Base-by-base conservation (phyloP, 116 monocot species). In the Papilionanthe hybrid region DNA sequence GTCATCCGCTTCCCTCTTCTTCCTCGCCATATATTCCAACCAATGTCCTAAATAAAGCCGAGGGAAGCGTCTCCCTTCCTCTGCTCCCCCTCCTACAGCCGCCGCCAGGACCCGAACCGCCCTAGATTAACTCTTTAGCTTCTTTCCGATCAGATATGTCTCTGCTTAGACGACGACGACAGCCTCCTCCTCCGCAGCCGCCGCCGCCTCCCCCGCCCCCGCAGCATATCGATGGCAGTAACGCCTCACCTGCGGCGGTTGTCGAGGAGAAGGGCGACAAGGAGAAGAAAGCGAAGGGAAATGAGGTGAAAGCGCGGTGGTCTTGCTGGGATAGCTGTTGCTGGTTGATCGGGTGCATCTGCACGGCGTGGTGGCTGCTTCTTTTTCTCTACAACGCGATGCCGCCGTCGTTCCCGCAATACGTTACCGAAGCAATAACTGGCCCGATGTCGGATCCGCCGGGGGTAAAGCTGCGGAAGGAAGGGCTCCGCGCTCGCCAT, bases 381-480 rank as follows among this genome's bases (percentile, higher is more conserved):
- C 86, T 99, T 13, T 95, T 99, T 80, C 85, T 91, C 66, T 99
- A 95, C 91, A 93, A 99, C 84, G 86, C 86, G 49, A 87, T 99
- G 95, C 99, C 99, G 63, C 82, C 98, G 15, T 99, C 99, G 75
- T 86, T 99, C 85, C 99, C 99, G 48, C 99, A 99, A 88, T 93
- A 93, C 77, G 99, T 99, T 66, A 89, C 94, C 77, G 99, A 99
- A 87, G 95, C 90, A 41, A 99, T 99, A 75, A 90, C 93, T 13
- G 99, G 99, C 28, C 99, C 99, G 74, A 60, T 95, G 80, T 89
- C 99, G 43, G 99, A 99, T 23, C 99, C 94, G 9, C 99, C 99
- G 0, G 99, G 99, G 30, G 79, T 93, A 32, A 99, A 95, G 86
- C 88, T 99, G 22, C 82, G 76, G 78, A 95, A 93, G 84, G 99